A percentile compares a stretch with the other conserved stretches of the same genome.
Evolutionary conservation across 2,329 filamentous ascomycete genomes (phyloP).

Genomic region (Colletotrichum sansevieriae): DNA sequence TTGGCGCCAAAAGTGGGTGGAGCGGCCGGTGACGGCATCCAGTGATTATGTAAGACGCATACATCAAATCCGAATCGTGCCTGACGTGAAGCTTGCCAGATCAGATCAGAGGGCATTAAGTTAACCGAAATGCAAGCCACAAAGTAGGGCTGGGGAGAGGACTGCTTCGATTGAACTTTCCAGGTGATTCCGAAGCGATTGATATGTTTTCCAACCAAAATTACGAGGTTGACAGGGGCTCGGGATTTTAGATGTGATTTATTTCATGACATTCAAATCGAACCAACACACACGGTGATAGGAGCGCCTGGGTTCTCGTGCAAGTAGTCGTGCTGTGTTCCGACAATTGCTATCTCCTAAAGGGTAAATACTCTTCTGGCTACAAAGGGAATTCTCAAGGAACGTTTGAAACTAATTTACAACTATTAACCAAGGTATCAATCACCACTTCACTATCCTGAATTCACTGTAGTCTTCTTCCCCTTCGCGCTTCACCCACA

Average conservation of each 20-base stretch:
- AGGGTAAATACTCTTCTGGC: neutral
- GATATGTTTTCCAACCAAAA: neutral
- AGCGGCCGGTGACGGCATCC: constrained; percentile 8
- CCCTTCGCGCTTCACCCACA: constrained; percentile 13
- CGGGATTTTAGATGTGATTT: neutral
- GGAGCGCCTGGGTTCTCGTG: neutral
- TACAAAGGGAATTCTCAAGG: neutral
- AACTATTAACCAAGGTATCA: neutral
- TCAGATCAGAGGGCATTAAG: neutral
- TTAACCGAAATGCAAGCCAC: too few species aligned
- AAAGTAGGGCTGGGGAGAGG: fast-evolving
- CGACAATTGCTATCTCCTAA: neutral
- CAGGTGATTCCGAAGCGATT: neutral
- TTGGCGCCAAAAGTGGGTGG: neutral
- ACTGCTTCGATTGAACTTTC: fast-evolving
- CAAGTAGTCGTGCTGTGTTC: constrained; percentile 3
- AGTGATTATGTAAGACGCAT: neutral
- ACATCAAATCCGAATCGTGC: neutral
- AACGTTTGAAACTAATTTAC: neutral
- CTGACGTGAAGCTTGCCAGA: neutral
- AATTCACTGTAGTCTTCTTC: neutral
- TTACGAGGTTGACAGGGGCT: neutral
- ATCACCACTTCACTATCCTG: constrained; percentile 4
- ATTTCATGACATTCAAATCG: neutral
- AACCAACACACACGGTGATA: neutral